Percentiles rank a stretch among this genome's conserved stretches.
Evolutionary conservation across 306 rosid genomes (phyloP).

Genomic region (Biancaea sappan): DNA sequence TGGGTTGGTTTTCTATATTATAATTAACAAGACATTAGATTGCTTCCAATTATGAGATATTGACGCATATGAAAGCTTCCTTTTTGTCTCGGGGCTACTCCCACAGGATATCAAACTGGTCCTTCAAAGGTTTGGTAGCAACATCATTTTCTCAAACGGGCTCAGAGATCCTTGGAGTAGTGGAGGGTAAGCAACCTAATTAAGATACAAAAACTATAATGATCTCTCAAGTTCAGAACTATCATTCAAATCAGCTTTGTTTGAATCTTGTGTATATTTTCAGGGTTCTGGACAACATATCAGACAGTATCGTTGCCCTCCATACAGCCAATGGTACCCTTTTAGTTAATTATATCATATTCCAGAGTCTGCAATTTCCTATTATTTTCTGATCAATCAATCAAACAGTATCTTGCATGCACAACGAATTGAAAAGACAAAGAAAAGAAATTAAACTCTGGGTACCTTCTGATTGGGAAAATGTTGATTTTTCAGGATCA

Average conservation of each 20-base stretch:
- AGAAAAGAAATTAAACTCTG: background rate
- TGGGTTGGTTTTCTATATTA: background rate
- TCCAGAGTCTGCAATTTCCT: background rate
- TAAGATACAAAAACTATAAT: background rate
- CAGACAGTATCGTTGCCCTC: constrained; percentile 51
- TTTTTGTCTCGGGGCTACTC: background rate
- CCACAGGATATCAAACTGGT: constrained; percentile 53
- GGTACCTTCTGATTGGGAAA: background rate
- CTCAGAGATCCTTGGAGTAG: constrained; percentile 67
- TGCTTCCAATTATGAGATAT: background rate
- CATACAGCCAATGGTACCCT: constrained; percentile 40
- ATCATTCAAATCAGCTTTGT: background rate
- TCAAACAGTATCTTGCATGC: no score
- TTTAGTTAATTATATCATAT: background rate
- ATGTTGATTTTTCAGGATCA: constrained; percentile 45
- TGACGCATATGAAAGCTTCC: background rate
- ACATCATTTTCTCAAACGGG: constrained; percentile 79
- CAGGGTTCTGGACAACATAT: constrained; percentile 55
- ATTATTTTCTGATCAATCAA: background rate
- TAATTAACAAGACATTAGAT: background rate
- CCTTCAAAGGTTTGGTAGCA: constrained; percentile 63
- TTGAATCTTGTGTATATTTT: constrained; percentile 6
- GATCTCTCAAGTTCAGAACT: background rate
- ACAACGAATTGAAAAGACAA: background rate
- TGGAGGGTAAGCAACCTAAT: constrained; percentile 56